These are phyloP conservation scores for Kluyveromyces nonfermentans DNA, from an alignment of 805 yeast genomes.

Conservation along the genomic window DNA sequence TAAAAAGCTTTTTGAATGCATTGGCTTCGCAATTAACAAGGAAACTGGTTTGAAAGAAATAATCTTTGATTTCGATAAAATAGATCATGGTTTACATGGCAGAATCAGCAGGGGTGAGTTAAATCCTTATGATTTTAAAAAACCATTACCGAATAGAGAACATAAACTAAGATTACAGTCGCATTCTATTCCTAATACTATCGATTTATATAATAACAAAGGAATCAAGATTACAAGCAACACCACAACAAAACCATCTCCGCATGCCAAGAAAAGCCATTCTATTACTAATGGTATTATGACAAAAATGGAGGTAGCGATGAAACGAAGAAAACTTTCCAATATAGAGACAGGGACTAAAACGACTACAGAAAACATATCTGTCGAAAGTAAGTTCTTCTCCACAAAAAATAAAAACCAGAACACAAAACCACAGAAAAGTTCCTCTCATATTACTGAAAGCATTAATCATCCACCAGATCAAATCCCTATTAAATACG, in stretches of 20 bases:
- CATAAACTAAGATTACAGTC: constrained; percentile 20
- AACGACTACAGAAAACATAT: not conserved
- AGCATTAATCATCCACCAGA: not conserved
- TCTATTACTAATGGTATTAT: constrained; percentile 1
- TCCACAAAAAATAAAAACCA: not conserved
- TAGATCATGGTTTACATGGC: constrained; percentile 40
- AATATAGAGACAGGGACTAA: not conserved
- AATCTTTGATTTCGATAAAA: constrained; percentile 24
- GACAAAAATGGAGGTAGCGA: constrained; percentile 12
- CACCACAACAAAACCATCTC: not conserved
- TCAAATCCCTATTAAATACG: not conserved
- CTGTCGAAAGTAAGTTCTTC: constrained; percentile 1
- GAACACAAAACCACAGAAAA: not conserved
- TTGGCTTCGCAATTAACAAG: constrained; percentile 29
- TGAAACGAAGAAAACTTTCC: constrained; percentile 18
- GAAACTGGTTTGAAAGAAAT: constrained; percentile 10
- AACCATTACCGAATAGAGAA: constrained; percentile 29
- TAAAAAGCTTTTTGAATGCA: constrained; percentile 30
- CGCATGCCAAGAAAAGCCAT: constrained; percentile 7
- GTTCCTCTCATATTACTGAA: not conserved
- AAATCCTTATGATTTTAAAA: constrained; percentile 43
- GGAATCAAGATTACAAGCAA: not conserved
- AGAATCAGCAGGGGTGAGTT: constrained; percentile 55
- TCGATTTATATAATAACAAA: constrained; percentile 17
- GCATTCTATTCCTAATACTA: constrained; percentile 5